Base-by-base conservation (phyloP, 208 protist genomes). In the Crithidia thermophila region DNA sequence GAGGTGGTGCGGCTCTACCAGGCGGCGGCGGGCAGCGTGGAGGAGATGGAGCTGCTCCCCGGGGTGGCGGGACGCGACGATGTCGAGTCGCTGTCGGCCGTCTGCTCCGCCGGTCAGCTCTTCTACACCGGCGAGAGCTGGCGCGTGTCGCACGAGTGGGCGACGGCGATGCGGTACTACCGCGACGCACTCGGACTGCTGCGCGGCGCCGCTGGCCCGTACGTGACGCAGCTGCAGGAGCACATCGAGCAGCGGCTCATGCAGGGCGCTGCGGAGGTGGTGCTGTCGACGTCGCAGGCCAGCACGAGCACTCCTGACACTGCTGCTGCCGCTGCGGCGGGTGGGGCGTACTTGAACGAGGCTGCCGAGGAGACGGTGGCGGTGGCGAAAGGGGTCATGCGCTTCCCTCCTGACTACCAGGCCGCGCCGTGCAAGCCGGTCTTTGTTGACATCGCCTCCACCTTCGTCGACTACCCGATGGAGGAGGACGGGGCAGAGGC, bases 1-100 rank as follows among this genome's bases (percentile, higher is more conserved):
- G 87, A 95, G 71, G 82, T 95, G 40, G 85, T 90, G 42, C 90
- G 87, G 0, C 78, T 95, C 14, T 95, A 89, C 69, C 79, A 90
- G 67, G 78, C 87, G 2, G 90, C 77, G 16, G 52, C 81, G 11
- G 81, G 86, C 21, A 81, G 78, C 23, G 69, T 93, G 20, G 85
- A 75, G 18, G 76, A 91, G 66, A 88, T 95, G 83, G 81, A 92
- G 72, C 72, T 93, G 58, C 73, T 95, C 39, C 90, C 90, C 1
- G 90, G 90, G 16, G 90, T 92, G 28, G 28, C 70, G 2, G 87
- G 82, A 5, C 80, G 82, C 25, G 63, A 56, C 6, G 90, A 92
- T 47, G 74, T 88, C 28, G 82, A 85, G 59, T 37, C 72, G 30
- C 40, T 90, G 27, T 30, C 45, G 18, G 85, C 75, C 0, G 46